A percentile compares a stretch with the other conserved stretches of the same genome.
These are phyloP conservation scores for Rhododendron mucronatum DNA, from an alignment of 148 eudicot species.

Conservation along the genomic window DNA sequence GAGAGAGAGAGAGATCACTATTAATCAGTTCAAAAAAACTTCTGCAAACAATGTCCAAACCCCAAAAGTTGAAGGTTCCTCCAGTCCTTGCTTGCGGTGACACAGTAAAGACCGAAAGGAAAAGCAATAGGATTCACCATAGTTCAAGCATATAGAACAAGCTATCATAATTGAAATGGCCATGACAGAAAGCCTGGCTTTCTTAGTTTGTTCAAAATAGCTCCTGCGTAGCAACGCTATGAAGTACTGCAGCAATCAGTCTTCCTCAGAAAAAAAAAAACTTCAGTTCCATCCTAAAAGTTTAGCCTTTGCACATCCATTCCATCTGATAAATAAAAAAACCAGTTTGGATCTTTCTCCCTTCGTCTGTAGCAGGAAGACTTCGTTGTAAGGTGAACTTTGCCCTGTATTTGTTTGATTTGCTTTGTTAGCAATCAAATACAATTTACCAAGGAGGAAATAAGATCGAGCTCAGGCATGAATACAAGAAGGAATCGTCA, in stretches of 20 bases:
- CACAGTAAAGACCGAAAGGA: too few relatives aligned
- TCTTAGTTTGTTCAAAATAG: too few relatives aligned
- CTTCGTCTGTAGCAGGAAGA: not conserved
- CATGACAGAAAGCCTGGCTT: too few relatives aligned
- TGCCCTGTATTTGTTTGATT: not conserved
- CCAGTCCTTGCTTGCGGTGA: too few relatives aligned
- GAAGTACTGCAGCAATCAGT: not conserved
- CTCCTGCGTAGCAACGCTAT: too few relatives aligned
- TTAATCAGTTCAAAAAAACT: too few relatives aligned
- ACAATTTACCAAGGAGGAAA: not conserved
- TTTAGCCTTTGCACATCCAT: not conserved
- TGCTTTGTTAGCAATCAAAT: not conserved
- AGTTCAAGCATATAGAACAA: too few relatives aligned
- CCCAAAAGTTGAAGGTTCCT: too few relatives aligned
- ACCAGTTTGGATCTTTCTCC: not conserved
- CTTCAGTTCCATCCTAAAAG: not conserved
- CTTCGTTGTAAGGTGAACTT: not conserved
- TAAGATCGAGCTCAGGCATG: not conserved
- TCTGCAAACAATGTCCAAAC: too few relatives aligned
- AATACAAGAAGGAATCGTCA: not conserved
- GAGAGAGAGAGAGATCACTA: too few relatives aligned
- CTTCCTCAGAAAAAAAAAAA: not conserved
- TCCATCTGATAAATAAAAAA: not conserved
- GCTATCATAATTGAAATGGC: too few relatives aligned
- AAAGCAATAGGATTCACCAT: too few relatives aligned